Conservation (phyloP, 495 filamentous ascomycete genomes). For the Hyaloscypha variabilis region DNA sequence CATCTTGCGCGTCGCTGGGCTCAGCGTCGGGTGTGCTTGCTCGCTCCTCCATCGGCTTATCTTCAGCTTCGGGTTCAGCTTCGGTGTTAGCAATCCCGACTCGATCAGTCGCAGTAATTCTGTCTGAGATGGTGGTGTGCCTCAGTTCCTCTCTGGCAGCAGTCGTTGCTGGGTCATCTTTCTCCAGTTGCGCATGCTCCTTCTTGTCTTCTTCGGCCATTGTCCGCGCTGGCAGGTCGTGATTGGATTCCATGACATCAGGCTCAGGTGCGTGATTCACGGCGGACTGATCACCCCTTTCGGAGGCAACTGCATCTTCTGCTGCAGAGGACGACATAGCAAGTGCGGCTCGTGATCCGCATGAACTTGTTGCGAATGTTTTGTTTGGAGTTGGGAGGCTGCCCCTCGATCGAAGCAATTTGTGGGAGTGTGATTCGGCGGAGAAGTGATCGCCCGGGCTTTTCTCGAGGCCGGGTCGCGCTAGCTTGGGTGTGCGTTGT, state of each 20-base stretch:
- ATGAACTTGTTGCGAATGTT: background rate
- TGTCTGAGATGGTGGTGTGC: constrained; percentile 56
- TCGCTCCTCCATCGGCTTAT: constrained; percentile 28
- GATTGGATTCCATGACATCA: constrained; percentile 25
- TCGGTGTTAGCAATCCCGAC: constrained; percentile 9
- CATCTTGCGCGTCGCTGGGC: constrained; percentile 34
- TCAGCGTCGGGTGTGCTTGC: constrained; percentile 37
- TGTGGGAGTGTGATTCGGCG: background rate
- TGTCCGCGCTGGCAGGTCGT: constrained; percentile 29
- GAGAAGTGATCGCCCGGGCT: background rate
- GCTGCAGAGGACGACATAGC: background rate
- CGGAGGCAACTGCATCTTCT: constrained; percentile 10
- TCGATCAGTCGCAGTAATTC: constrained; percentile 22
- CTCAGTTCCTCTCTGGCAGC: constrained; percentile 56
- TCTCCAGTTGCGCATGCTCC: constrained; percentile 24
- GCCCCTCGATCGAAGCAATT: background rate
- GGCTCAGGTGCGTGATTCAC: constrained; percentile 13
- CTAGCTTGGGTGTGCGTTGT: background rate
- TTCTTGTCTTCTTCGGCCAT: constrained; percentile 18
- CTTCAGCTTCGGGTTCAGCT: constrained; percentile 23
- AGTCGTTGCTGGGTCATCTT: constrained; percentile 57
- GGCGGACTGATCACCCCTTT: background rate
- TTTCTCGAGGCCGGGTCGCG: background rate
- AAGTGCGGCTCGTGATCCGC: background rate
- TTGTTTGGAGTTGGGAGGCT: background rate